Percentiles rank a stretch among this genome's conserved stretches.
Evolutionary conservation across 169 alveolate species (phyloP).

Genomic region (Plasmodium blacklocki): DNA sequence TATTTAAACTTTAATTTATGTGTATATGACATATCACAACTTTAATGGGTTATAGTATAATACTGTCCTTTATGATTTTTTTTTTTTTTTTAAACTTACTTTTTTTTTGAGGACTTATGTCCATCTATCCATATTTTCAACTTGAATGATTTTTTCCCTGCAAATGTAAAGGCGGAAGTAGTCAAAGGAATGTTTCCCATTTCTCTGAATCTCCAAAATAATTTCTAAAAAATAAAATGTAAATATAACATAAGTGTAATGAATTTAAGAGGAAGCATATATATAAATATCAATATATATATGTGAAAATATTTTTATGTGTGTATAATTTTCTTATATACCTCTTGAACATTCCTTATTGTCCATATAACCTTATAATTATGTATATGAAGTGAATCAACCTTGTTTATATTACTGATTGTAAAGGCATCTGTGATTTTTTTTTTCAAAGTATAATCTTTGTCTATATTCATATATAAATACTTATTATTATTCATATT

Average conservation of each 20-base stretch:
- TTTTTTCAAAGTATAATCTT: slow-evolving; percentile 72
- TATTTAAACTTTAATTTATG: too few species aligned
- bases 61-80: too few species aligned
- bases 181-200: slow-evolving; percentile 76
- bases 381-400: slow-evolving; percentile 74
- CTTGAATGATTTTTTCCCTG: slow-evolving; percentile 74
- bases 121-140: slow-evolving; percentile 78
- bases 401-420: slow-evolving; percentile 68
- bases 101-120: slow-evolving; percentile 74
- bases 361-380: slow-evolving; percentile 76
- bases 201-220: slow-evolving; percentile 76
- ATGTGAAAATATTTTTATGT: neutral
- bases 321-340: slow-evolving; percentile 11
- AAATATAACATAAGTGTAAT: neutral
- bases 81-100: slow-evolving; percentile 18
- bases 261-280: too few species aligned
- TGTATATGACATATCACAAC: too few species aligned
- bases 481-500: slow-evolving; percentile 73
- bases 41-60: too few species aligned
- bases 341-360: slow-evolving; percentile 75
- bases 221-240: slow-evolving; percentile 26
- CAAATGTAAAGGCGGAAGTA: slow-evolving; percentile 73
- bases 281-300: neutral
- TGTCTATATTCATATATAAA: slow-evolving; percentile 65
- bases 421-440: slow-evolving; percentile 70